Evolutionary conservation across 306 rosid genomes (phyloP), one percentile per base, ranked within the genome.

Genomic region (Gastrolobium bilobum): DNA sequence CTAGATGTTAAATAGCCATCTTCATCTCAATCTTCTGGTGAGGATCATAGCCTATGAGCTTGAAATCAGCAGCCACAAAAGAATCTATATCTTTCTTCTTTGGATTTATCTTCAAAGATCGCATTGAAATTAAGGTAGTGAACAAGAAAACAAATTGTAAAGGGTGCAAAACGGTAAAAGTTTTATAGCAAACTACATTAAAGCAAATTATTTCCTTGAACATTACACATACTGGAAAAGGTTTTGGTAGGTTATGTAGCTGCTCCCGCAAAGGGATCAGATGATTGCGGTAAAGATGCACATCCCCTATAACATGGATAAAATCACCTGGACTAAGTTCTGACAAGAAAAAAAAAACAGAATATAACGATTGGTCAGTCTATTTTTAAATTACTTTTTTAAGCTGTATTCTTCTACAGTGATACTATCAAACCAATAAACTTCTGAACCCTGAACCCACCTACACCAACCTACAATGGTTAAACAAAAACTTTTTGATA

Each of bases 21-120:
- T 86, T 88, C 97, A 91, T 91, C 65, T 86, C 87, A 85, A 91
- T 89, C 92, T 89, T 91, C 88, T 82, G 86, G 82, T 84, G 92
- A 77, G 97, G 97, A 80, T 91, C 89, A 47, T 91, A 91, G 65
- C 91, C 92, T 7, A 58, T 43, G 77, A 91, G 94, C 39, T 84
- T 68, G 59, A 91, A 88, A 88, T 91, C 97, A 76, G 81, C 80
- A 31, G 90, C 91, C 75, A 78, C 88, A 76, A 91, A 89, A 63
- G 90, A 86, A 82, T 90, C 92, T 78, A 90, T 88, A 64, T 85
- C 81, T 87, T 83, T 89, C 74, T 89, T 89, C 85, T 86, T 85
- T 3, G 92, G 83, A 71, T 90, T 85, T 69, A 92, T 88, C 87
- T 83, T 85, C 88, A 92, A 84, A 82, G 72, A 84, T 94, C 90